phyloP scores from a whole-genome alignment of 2,329 filamentous ascomycete species.

The Bimuria novae-zelandiae region DNA sequence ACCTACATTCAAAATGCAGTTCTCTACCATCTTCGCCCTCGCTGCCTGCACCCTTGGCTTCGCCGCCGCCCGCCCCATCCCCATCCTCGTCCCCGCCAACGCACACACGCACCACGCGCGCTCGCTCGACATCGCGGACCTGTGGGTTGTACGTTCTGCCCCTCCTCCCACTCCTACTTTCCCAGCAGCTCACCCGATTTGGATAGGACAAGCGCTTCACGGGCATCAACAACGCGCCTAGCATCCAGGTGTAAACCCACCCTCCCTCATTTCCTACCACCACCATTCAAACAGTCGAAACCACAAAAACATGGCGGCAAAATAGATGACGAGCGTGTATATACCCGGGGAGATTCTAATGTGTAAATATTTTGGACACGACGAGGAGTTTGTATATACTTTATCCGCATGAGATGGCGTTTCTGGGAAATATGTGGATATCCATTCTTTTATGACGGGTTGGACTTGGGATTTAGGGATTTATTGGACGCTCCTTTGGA shows the following conservation, averaged over 20 bases:
- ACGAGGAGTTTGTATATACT: neutral
- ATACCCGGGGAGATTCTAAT: conserved; percentile 3
- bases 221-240: conserved; percentile 1
- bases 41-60: neutral
- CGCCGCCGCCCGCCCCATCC: conserved; percentile 3
- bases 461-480: neutral
- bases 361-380: conserved; percentile 1
- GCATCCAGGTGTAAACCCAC: neutral
- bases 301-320: neutral
- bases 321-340: neutral
- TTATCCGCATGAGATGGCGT: conserved; percentile 3
- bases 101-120: conserved; percentile 4
- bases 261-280: neutral
- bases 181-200: neutral
- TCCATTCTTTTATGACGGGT: conserved; percentile 3
- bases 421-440: conserved; percentile 1
- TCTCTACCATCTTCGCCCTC: conserved; percentile 7
- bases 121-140: conserved; percentile 4
- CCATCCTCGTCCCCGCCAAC: conserved; percentile 5
- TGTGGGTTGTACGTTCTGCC: conserved; percentile 5
- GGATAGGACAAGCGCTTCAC: conserved; percentile 9
- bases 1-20: conserved; percentile 7
- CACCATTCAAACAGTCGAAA: neutral
- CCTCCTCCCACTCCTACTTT: neutral
- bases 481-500: conserved; percentile 1